Base-by-base conservation (phyloP, 23 red algal species). In the Chondrus crispus region DNA sequence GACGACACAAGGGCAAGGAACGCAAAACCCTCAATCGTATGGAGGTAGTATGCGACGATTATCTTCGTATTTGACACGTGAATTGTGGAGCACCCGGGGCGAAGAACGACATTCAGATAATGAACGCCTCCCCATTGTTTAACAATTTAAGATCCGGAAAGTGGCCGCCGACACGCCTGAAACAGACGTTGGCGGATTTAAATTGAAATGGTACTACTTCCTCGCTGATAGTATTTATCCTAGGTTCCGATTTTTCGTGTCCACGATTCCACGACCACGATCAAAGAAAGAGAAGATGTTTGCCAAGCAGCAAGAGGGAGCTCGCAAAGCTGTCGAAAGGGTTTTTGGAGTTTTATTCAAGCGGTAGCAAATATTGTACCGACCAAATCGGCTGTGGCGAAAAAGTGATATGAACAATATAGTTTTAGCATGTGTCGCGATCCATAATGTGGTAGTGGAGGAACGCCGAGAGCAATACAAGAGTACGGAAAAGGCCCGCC, bases 191-290 rank as follows among this genome's bases (percentile, higher is more conserved):
- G 20, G 4, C 18, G 41, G 50, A 4, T 18, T 19, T 5, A 14
- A 29, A 5, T 20, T 90, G 11, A 13, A 75, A 52, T 79, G 42
- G 84, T 58, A 58, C 39, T 90, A 90, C 11, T 90, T 20, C 36
- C 22, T 90, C 20, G 70, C 47, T 20, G 68, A 80, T 62, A 40
- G 86, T 10, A 80, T 90, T 38, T 79, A 75, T 80, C 86, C 86
- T 33, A 29, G 46, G 14, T 80, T 40, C 0, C 48, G n/a, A 10
- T 37, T 52, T 5, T 79, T 80, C 48, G 5, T 76, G 20, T 33
- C 29, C 22, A 33, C 69, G 35, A 74, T 49, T 55, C 37, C 44
- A 0, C 20, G 54, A n/a, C 69, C 68, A 20, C 51, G 33, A 30
- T 66, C 35, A 18, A 18, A 18, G 0, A 60, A 82, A 82, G 46